Evolutionary conservation across 2,329 filamentous ascomycete species (phyloP).

Genomic region (Arthrobotrys musiformis): DNA sequence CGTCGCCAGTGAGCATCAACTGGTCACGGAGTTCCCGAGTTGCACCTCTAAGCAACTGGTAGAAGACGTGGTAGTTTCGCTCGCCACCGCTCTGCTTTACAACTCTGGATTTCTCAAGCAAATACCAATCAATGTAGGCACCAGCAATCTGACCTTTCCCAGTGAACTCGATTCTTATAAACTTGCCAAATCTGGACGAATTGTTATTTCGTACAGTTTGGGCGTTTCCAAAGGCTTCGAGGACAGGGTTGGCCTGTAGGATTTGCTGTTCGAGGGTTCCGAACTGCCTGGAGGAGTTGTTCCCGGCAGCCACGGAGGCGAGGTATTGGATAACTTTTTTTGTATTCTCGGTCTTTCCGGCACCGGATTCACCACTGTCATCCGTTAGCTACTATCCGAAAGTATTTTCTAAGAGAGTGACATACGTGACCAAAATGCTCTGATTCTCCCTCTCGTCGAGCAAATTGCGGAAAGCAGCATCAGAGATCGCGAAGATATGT

Average conservation of each 20-base stretch:
- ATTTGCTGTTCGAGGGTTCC: slow-evolving; percentile 96
- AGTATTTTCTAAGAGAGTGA: slow-evolving; percentile 47
- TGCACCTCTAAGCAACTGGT: slow-evolving; percentile 89
- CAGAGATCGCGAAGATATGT: slow-evolving; percentile 97
- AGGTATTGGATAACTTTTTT: slow-evolving; percentile 99
- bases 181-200: slow-evolving; percentile 97
- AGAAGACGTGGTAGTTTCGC: slow-evolving; percentile 97
- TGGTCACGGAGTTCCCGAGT: slow-evolving; percentile 77
- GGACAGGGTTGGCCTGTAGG: slow-evolving; percentile 91
- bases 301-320: slow-evolving; percentile 89
- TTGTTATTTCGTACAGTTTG: slow-evolving; percentile 99
- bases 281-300: slow-evolving; percentile 74
- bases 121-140: slow-evolving; percentile 98
- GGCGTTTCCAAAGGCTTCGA: slow-evolving; percentile 97
- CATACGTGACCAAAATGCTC: slow-evolving; percentile 90
- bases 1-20: slow-evolving; percentile 78
- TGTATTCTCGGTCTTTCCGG: slow-evolving; percentile 98
- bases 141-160: slow-evolving; percentile 89
- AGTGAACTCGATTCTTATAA: slow-evolving; percentile 96
- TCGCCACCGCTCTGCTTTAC: slow-evolving; percentile 87
- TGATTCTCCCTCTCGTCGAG: slow-evolving; percentile 96
- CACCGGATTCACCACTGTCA: slow-evolving; percentile 84
- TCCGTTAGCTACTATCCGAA: slow-evolving; percentile 34
- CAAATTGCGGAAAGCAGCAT: slow-evolving; percentile 93
- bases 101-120: slow-evolving; percentile 97